Base-by-base conservation (phyloP, 1,284 basidiomycete genomes). In the Trametes pubescens region DNA sequence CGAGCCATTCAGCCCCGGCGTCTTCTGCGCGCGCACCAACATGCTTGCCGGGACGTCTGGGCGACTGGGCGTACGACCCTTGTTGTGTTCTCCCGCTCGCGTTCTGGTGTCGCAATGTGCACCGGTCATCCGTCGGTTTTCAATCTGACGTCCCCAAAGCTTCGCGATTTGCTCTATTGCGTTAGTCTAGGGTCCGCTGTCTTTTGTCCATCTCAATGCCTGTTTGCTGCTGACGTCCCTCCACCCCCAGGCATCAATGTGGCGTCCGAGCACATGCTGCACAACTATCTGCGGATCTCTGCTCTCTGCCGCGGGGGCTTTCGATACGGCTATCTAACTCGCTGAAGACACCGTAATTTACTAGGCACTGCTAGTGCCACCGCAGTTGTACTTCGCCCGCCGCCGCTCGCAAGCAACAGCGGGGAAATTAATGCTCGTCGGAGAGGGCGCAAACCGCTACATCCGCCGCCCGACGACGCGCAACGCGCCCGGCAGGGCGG, bases 321-420 rank as follows among this genome's bases (percentile, higher is more conserved):
- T 61, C 34, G 35, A 6, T 61, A 48, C 60, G 60, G 60, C 60
- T 43, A 61, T 56, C 60, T 61, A 61, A 44, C 46, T 29, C 26
- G 44, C 26, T 32, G 51, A 38, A 35, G 13, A 54, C 59, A 46
- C 26, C 40, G 53, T 32, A 14, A 40, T 29, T 18, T 16, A 51
- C 13, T 35, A 6, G 26, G 32, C 29, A 21, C 29, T 35, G 49
- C 29, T 35, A 34, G 38, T 24, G 24, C 35, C 24, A 35, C 54
- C 54, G 54, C 54, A 34, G 29, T 26, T 7, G 22, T n/a, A 47
- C 22, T 35, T 22, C 43, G 32, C 38, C 34, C 34, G 51, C 51
- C 46, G 34, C 44, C 18, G 56, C 35, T 40, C 9, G 35, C 22
- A 24, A 24, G 13, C 24, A 46, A 48, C 21, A 2, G 22, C 34